These are phyloP conservation scores for Fusarium caatingaense DNA, from an alignment of 2,329 filamentous ascomycete genomes.

Conservation along the genomic window DNA sequence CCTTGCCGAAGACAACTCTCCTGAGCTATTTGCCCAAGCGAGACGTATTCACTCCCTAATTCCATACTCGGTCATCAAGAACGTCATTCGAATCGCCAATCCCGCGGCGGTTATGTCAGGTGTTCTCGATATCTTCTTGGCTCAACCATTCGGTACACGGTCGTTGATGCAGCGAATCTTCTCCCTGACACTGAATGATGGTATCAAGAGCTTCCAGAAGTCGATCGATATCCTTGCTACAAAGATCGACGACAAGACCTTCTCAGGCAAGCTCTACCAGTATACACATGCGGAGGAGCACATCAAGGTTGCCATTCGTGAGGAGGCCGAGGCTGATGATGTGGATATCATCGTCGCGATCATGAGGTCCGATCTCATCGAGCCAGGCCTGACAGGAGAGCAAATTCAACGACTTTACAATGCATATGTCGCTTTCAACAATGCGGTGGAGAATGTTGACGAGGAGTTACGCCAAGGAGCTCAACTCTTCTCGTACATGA, in stretches of 20 bases:
- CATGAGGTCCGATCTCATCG: conserved; percentile 79
- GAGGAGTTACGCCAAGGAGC: conserved; percentile 90
- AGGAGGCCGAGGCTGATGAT: conserved; percentile 77
- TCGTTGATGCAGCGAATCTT: conserved; percentile 96
- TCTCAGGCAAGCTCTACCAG: conserved; percentile 82
- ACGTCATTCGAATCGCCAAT: conserved; percentile 95
- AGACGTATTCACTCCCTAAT: conserved; percentile 95
- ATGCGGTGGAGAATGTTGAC: conserved; percentile 90
- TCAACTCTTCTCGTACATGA: conserved; percentile 92
- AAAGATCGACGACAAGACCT: conserved; percentile 84
- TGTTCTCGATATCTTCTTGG: conserved; percentile 92
- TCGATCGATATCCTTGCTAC: conserved; percentile 81
- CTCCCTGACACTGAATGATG: conserved; percentile 88
- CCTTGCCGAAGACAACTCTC: conserved; percentile 96
- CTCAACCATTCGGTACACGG: conserved; percentile 90
- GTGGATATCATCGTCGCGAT: conserved; percentile 89
- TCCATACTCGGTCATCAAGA: conserved; percentile 93
- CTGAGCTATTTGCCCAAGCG: conserved; percentile 92
- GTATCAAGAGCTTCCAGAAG: conserved; percentile 86
- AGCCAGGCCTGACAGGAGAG: conserved; percentile 75
- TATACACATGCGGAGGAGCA: conserved; percentile 82
- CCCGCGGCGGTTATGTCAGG: conserved; percentile 97
- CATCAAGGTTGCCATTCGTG: conserved; percentile 77
- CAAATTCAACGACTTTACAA: conserved; percentile 92
- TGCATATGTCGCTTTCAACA: conserved; percentile 95